Evolutionary conservation across 1,139 yeast genomes (phyloP), one percentile per base, ranked within the genome.

Genomic region (Geotrichum bryndzae): DNA sequence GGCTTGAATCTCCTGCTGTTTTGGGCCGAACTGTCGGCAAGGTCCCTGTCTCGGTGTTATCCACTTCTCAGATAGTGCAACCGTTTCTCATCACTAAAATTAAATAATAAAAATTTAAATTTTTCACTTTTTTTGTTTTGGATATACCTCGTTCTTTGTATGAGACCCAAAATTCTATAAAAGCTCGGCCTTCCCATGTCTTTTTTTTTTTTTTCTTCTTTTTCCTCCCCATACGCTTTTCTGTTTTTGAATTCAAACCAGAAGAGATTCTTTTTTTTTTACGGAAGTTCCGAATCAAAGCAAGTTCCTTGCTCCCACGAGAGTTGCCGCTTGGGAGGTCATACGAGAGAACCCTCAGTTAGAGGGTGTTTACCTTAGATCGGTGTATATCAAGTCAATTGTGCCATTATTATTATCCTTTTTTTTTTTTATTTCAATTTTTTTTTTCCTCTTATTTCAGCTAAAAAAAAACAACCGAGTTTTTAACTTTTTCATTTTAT

Each of bases 321-420:
- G 68, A 64, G 68, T 66, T 65, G 68, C 68, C 69, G 68, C 66
- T 61, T 67, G 65, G 66, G 61, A 61, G 69, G 60, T 64, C 60
- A 59, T 63, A 62, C 53, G 57, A 60, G 58, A 60, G 63, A 56
- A 63, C 67, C 68, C 68, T 67, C 67, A 64, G 52, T 61, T 53
- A 58, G 64, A 63, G 64, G 67, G 66, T 22, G 57, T 61, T 50
- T 53, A 48, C 52, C 60, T 58, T 52, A 55, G 56, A 51, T 58
- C 56, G 53, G 59, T 54, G 59, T 61, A 58, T 53, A 56, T 18
- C 52, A 29, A 45, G 48, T 52, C 53, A 53, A 31, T 52, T 45
- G 50, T 38, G 38, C 41, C 56, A 53, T 53, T 53, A 33, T 33
- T 53, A 53, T 57, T 25, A 41, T 10, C 33, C 51, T 31, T 38